Conservation (phyloP, 2,329 filamentous ascomycete species). For the Byssothecium circinans region DNA sequence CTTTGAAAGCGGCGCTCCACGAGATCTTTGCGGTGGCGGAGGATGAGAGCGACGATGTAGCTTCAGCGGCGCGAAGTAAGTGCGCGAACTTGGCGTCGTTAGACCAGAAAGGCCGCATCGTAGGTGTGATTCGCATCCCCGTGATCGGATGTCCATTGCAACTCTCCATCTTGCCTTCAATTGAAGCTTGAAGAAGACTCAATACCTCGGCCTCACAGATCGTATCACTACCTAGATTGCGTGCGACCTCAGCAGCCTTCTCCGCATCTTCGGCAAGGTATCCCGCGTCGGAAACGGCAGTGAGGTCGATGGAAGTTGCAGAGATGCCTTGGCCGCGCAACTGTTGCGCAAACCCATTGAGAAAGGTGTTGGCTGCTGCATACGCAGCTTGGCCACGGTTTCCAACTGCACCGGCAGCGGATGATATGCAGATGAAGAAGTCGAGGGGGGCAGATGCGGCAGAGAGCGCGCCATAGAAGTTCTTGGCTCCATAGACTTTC, state of each 20-base stretch:
- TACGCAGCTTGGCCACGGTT: constrained; percentile 49
- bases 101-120: constrained; percentile 29
- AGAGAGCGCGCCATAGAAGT: constrained; percentile 19
- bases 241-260: constrained; percentile 23
- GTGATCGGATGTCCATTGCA: constrained; percentile 33
- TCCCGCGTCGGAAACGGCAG: constrained; percentile 30
- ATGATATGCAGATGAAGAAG: constrained; percentile 46
- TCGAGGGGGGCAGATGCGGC: constrained; percentile 25
- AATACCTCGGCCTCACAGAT: constrained; percentile 34
- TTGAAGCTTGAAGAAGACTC: constrained; percentile 21
- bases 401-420: constrained; percentile 26
- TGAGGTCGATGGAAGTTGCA: constrained; percentile 26
- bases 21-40: constrained; percentile 15
- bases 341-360: constrained; percentile 30
- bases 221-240: constrained; percentile 28
- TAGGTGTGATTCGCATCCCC: constrained; percentile 29
- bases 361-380: constrained; percentile 47
- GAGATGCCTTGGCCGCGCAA: constrained; percentile 19
- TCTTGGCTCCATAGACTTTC: constrained; percentile 25
- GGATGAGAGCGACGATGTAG: constrained; percentile 8
- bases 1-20: constrained; percentile 28
- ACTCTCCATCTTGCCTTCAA: constrained; percentile 20
- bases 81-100: constrained; percentile 30
- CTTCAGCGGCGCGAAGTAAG: constrained; percentile 25
- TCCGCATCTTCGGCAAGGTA: constrained; percentile 28